These are phyloP conservation scores for Penicillium manginii DNA, from an alignment of 495 filamentous ascomycete species.

Conservation along the genomic window DNA sequence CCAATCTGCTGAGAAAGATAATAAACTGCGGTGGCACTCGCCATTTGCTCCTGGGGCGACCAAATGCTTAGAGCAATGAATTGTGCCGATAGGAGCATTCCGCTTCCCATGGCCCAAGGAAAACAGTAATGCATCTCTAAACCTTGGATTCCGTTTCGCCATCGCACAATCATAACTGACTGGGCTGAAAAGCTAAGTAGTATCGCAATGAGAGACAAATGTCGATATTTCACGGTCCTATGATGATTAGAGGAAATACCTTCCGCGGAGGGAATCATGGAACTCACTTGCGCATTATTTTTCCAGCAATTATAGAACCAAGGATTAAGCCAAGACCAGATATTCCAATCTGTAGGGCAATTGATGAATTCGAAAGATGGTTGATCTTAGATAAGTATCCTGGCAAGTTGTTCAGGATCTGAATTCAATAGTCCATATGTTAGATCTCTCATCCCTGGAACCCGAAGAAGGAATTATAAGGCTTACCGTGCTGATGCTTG, in stretches of 20 bases:
- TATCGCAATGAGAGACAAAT: background rate
- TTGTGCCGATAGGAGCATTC: slow-evolving; percentile 6
- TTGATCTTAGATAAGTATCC: slow-evolving; percentile 2
- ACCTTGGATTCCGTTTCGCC: slow-evolving; percentile 6
- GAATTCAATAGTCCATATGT: background rate
- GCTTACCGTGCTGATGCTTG: slow-evolving; percentile 5
- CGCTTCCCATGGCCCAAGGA: slow-evolving; percentile 8
- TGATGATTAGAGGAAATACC: background rate
- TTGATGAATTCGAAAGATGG: slow-evolving; percentile 4
- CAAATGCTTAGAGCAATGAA: slow-evolving; percentile 8
- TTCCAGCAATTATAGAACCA: slow-evolving; percentile 4
- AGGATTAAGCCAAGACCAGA: slow-evolving; percentile 1
- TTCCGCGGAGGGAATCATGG: background rate
- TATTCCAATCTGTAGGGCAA: slow-evolving; percentile 2
- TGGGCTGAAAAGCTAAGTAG: background rate
- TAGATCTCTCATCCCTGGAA: no score
- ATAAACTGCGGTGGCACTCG: slow-evolving; percentile 8
- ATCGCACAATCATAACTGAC: slow-evolving; percentile 5
- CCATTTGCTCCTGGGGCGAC: slow-evolving; percentile 2
- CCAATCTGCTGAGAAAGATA: slow-evolving; percentile 8
- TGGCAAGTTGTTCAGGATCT: slow-evolving; percentile 7
- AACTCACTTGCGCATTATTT: slow-evolving; percentile 5
- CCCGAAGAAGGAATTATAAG: background rate
- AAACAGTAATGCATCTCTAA: slow-evolving; percentile 1
- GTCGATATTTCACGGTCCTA: slow-evolving; percentile 4